These are phyloP conservation scores for Aphanomyces stellatus DNA, from an alignment of 352 stramenopile species.

Conservation along the genomic window DNA sequence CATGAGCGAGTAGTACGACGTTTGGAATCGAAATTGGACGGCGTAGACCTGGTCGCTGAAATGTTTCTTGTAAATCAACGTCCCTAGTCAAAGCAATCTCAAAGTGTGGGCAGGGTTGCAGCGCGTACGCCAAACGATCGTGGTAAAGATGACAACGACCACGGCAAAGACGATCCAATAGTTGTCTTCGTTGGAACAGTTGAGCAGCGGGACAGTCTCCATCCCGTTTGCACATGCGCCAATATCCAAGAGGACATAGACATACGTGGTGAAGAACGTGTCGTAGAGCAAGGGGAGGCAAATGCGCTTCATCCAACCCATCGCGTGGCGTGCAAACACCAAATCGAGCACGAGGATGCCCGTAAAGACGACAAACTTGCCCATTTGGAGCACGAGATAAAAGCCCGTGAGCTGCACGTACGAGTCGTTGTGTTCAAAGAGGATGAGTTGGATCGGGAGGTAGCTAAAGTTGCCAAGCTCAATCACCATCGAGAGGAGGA, in stretches of 20 bases:
- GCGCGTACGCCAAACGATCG: background rate
- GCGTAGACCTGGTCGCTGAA: background rate
- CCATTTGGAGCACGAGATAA: background rate
- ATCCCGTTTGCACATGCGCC: constrained; percentile 4
- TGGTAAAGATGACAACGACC: background rate
- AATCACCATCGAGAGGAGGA: constrained; percentile 5
- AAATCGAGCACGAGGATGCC: background rate
- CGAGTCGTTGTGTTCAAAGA: background rate
- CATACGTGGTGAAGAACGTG: constrained; percentile 4
- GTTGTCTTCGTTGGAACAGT: background rate
- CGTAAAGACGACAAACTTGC: constrained; percentile 6
- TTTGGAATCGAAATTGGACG: background rate
- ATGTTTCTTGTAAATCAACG: background rate
- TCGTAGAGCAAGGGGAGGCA: constrained; percentile 4
- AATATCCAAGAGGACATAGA: background rate
- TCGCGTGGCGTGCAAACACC: background rate
- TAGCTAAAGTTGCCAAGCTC: constrained; percentile 6
- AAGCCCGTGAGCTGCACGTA: background rate
- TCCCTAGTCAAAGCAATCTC: too few relatives aligned
- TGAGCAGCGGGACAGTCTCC: background rate
- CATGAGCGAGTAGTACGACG: constrained; percentile 1
- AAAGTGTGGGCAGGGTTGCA: too few relatives aligned
- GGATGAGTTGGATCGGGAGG: background rate
- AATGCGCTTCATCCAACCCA: background rate
- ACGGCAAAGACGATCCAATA: constrained; percentile 7